Percentiles rank a stretch among this genome's conserved stretches.
Evolutionary conservation across 495 filamentous ascomycete species (phyloP).

Genomic region (Annulohypoxylon stygium): DNA sequence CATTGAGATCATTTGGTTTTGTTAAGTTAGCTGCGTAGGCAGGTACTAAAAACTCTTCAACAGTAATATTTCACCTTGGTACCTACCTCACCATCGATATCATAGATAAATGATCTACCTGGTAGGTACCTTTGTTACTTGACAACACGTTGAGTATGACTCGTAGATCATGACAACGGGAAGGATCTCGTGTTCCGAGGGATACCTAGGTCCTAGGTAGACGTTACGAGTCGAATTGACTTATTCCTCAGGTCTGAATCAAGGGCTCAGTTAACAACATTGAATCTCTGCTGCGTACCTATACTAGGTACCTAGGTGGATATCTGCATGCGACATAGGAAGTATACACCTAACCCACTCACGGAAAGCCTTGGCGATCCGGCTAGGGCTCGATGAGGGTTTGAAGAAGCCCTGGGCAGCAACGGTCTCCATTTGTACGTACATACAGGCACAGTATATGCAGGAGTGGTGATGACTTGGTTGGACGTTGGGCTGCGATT

Average conservation of each 20-base stretch:
- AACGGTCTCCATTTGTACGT: constrained; percentile 34
- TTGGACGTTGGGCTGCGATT: constrained; percentile 43
- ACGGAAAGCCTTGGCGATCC: constrained; percentile 23
- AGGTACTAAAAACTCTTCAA: too few relatives aligned
- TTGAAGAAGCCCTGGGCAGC: constrained; percentile 40
- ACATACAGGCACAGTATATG: constrained; percentile 25
- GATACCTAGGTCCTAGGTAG: not conserved
- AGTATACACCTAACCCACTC: constrained; percentile 41
- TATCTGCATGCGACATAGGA: constrained; percentile 24
- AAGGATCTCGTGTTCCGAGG: not conserved
- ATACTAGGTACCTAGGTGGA: not conserved
- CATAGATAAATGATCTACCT: not conserved
- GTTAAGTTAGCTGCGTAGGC: too few relatives aligned
- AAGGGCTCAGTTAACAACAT: constrained; percentile 1
- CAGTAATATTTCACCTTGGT: too few relatives aligned
- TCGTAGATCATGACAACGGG: not conserved
- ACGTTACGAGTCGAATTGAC: constrained; percentile 2
- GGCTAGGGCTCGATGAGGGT: constrained; percentile 30
- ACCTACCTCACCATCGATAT: not conserved
- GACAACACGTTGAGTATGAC: not conserved
- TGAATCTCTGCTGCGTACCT: constrained; percentile 11
- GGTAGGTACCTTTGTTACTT: not conserved
- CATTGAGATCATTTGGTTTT: too few relatives aligned
- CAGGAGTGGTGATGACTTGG: constrained; percentile 27
- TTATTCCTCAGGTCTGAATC: not conserved